Conservation (phyloP, 1,284 basidiomycete genomes). For the Rhodotorula sp. region DNA sequence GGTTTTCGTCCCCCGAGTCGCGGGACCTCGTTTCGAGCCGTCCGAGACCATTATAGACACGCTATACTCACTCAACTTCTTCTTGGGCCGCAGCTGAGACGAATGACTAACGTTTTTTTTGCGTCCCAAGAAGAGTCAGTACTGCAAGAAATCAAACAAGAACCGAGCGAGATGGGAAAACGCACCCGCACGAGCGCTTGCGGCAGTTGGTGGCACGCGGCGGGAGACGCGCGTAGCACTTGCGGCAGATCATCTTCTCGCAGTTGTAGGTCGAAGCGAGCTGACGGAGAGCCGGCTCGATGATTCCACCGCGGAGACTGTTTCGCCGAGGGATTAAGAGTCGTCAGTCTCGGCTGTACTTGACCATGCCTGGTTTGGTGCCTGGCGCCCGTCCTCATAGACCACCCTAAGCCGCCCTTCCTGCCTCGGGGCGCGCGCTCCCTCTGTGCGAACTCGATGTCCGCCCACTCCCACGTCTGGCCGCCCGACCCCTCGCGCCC, state of each 20-base stretch:
- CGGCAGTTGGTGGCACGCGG: slow-evolving; percentile 99
- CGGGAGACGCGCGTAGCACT: slow-evolving; percentile 99
- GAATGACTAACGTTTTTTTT: slow-evolving; percentile 67
- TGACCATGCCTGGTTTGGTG: background rate
- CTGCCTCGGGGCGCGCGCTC: too few species aligned
- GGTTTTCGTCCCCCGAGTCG: too few species aligned
- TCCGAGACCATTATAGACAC: background rate
- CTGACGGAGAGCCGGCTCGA: slow-evolving; percentile 97
- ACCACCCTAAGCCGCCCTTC: too few species aligned
- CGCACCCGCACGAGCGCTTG: slow-evolving; percentile 63
- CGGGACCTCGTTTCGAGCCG: background rate
- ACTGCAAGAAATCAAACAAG: background rate
- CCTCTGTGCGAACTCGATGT: too few species aligned
- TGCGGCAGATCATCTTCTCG: slow-evolving; percentile 81
- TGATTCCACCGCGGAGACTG: slow-evolving; percentile 95
- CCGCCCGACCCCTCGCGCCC: background rate
- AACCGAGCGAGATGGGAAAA: background rate
- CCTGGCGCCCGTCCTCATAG: background rate
- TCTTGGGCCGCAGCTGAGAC: slow-evolving; percentile 91
- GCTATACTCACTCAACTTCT: slow-evolving; percentile 67
- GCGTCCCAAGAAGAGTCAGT: background rate
- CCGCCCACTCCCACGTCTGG: background rate
- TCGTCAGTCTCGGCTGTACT: background rate
- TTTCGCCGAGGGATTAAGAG: background rate
- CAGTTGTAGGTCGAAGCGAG: slow-evolving; percentile 61